Percentiles rank a stretch among this genome's conserved stretches.
Conservation (phyloP, 805 yeast genomes). For the Saturnispora hagleri region DNA sequence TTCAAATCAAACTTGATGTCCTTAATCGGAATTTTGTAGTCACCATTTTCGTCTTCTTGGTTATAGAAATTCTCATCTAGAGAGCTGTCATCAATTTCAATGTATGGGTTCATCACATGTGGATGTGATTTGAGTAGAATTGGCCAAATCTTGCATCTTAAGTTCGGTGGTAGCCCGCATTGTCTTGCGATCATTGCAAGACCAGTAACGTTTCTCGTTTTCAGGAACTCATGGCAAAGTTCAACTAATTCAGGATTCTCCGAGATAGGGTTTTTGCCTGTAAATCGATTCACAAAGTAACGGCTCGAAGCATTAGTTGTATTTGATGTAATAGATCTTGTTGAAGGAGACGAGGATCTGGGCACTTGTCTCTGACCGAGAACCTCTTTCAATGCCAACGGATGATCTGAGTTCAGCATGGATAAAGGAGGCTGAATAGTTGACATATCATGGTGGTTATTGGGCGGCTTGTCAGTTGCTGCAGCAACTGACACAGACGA, state of each 20-base stretch:
- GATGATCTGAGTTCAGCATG: background rate
- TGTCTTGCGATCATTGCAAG: slow-evolving; percentile 75
- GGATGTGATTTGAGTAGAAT: slow-evolving; percentile 74
- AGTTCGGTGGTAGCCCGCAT: slow-evolving; percentile 74
- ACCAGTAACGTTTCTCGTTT: slow-evolving; percentile 57
- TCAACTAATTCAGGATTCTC: slow-evolving; percentile 42
- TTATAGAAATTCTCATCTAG: slow-evolving; percentile 29
- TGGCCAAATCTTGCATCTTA: slow-evolving; percentile 81
- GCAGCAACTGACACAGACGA: background rate
- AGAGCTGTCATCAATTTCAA: slow-evolving; percentile 43
- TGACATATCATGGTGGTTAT: background rate
- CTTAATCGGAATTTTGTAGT: slow-evolving; percentile 20
- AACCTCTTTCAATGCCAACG: background rate
- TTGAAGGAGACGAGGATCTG: slow-evolving; percentile 7
- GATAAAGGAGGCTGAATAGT: background rate
- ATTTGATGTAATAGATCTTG: slow-evolving; percentile 5
- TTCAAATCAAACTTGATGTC: slow-evolving; percentile 48
- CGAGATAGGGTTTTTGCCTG: slow-evolving; percentile 35
- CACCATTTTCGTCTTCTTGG: slow-evolving; percentile 20
- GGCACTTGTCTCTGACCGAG: background rate
- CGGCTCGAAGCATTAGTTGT: slow-evolving; percentile 12
- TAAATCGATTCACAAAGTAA: slow-evolving; percentile 20
- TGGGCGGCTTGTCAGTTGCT: background rate
- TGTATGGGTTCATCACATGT: slow-evolving; percentile 66
- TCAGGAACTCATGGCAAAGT: slow-evolving; percentile 47